Evolutionary conservation across 2,329 filamentous ascomycete genomes (phyloP), one percentile per base, ranked within the genome.

Genomic region (Diaporthe batatas): DNA sequence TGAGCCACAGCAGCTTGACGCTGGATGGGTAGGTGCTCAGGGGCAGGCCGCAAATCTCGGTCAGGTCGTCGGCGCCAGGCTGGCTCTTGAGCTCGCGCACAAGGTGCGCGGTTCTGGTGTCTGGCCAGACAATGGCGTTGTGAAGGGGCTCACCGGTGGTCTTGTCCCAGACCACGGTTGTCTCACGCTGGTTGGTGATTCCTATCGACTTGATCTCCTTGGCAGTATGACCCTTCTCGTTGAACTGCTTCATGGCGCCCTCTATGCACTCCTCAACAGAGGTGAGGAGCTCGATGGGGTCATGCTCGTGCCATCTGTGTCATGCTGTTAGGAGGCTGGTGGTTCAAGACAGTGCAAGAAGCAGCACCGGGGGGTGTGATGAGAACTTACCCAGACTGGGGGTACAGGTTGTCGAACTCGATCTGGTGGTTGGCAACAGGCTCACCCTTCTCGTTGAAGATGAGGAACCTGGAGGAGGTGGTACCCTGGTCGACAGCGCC

Each of bases 401-500:
- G 94, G 81, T 97, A 96, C 73, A 92, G 89, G 80, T 97, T 95
- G 76, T 91, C 90, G 79, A 97, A 95, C 81, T 97, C 94, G 76
- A 95, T 91, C 83, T 97, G 95, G 81, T 97, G 94, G 77, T 91
- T 92, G 49, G 93, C 94, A 57, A 96, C 89, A 5, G 93, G 93
- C 73, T 93, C 91, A 71, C 95, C 94, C 54, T 89, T 84, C 76
- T 90, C 91, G 82, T 97, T 91, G 84, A 98, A 98, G 80, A 98
- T 95, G 77, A 98, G 89, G 83, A 98, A 98, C 49, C 95, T 90
- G 44, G 94, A 94, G 73, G 93, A 96, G 42, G 95, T 98, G 16
- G 95, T 98, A 73, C 95, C 95, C 79, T 97, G 94, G 80, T 98
- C 95, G 80, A 98, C 95, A 77, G 93, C 94, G 74, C 94, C 95